Evolutionary conservation across 169 alveolate species (phyloP), one percentile per base, ranked within the genome.

Genomic region (Plasmodium adleri): DNA sequence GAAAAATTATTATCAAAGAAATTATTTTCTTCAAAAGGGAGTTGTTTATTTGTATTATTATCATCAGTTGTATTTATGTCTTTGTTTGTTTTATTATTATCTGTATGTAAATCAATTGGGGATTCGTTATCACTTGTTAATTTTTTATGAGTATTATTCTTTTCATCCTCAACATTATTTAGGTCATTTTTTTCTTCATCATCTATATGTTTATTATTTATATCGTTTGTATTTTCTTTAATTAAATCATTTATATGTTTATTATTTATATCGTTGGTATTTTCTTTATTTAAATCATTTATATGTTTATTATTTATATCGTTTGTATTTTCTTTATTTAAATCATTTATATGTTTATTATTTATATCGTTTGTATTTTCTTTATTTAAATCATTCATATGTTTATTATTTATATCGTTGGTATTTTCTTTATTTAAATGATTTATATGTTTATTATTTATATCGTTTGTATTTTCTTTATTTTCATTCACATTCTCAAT

Each of bases 1-100:
- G 76, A 59, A 72, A 73, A 72, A 39, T 63, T 52, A 47, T 60
- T 60, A 20, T 72, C 73, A 74, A 74, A 74, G 52, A 86, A 86
- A 72, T 24, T 43, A 20, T 20, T 63, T 17, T 83, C 59, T 49
- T 68, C 80, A 72, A 68, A 68, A 39, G 7, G 9, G 1, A 2
- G 5, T 39, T 39, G 47, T 9, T 39, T 39, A 7, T 66, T 45
- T 43, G 13, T 32, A 10, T 3, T 54, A 62, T 66, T 13, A 10
- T 60, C 47, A 20, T 62, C 15, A 13, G 28, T 32, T 17, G 3
- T 1, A 15, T 68, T 68, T 68, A 20, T 17, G 17, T 45, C 47
- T 45, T 20, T 12, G n/a, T 22, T 13, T 0, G 22, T 1, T 2
- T 63, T n/a, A 54, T 54, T 54, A 39, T 39, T 39, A 6, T 39